A percentile compares a stretch with the other conserved stretches of the same genome.
phyloP scores from a whole-genome alignment of 352 stramenopile genomes.

The Hyaloperonospora brassicae region DNA sequence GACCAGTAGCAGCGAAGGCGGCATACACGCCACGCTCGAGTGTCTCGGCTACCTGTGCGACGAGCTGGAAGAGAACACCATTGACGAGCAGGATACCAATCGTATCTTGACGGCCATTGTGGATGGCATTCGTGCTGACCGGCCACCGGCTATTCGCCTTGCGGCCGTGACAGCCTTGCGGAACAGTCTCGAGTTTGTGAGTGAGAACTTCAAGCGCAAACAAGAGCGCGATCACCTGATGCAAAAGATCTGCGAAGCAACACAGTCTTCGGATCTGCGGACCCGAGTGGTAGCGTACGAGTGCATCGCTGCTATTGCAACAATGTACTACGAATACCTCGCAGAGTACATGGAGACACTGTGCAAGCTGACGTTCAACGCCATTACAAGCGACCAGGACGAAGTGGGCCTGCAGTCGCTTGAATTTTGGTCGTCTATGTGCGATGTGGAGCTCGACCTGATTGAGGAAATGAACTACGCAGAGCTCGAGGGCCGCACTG shows the following conservation, averaged over 20 bases:
- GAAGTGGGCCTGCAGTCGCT: constrained; percentile 92
- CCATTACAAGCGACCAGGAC: constrained; percentile 88
- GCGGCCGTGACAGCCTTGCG: constrained; percentile 89
- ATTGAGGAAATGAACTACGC: constrained; percentile 89
- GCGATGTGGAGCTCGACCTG: constrained; percentile 92
- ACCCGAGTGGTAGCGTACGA: constrained; percentile 91
- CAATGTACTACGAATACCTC: constrained; percentile 96
- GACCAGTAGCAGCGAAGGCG: constrained; percentile 70
- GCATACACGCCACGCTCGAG: constrained; percentile 88
- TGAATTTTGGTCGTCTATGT: constrained; percentile 98
- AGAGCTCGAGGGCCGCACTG: constrained; percentile 40
- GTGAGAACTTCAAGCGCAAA: constrained; percentile 94
- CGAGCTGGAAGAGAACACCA: constrained; percentile 61
- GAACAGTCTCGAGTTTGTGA: constrained; percentile 94
- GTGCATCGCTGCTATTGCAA: constrained; percentile 91
- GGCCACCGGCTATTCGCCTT: constrained; percentile 83
- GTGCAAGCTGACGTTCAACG: constrained; percentile 92
- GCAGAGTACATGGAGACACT: constrained; percentile 93
- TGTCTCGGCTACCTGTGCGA: constrained; percentile 82
- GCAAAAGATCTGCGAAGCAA: constrained; percentile 92
- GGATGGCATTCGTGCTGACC: constrained; percentile 89
- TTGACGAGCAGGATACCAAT: constrained; percentile 88
- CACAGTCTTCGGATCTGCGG: constrained; percentile 81
- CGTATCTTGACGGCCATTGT: constrained; percentile 96
- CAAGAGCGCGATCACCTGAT: constrained; percentile 94